Evolutionary conservation across 2,329 filamentous ascomycete species (phyloP).

Genomic region (Fusarium chaquense): DNA sequence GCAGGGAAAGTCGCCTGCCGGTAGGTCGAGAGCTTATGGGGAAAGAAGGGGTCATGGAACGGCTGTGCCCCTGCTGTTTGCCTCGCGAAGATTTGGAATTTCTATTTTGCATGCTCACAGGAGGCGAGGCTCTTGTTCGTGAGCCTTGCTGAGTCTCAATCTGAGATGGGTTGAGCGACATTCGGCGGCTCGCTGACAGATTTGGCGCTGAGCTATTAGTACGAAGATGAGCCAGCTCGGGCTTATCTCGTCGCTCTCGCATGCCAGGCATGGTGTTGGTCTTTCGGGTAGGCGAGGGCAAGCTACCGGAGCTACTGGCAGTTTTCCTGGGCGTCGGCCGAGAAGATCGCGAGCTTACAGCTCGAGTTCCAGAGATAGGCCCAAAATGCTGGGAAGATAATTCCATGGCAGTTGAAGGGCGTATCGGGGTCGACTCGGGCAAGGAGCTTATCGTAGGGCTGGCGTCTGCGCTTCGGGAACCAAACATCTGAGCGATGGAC

Average conservation of each 20-base stretch:
- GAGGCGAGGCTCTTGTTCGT: conserved; percentile 54
- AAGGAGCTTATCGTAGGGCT: conserved; percentile 16
- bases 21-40: conserved; percentile 16
- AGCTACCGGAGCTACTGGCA: conserved; percentile 11
- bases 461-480: conserved; percentile 28
- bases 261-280: conserved; percentile 1
- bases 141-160: conserved; percentile 37
- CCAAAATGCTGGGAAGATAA: conserved; percentile 1
- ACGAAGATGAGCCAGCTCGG: conserved; percentile 30
- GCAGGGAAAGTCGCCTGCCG: conserved; percentile 35
- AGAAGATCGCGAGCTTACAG: conserved; percentile 3
- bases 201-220: conserved; percentile 46
- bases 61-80: conserved; percentile 25
- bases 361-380: conserved; percentile 1
- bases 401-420: conserved; percentile 28
- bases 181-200: conserved; percentile 38
- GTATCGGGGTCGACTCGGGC: conserved; percentile 7
- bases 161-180: conserved; percentile 16
- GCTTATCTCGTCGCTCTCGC: conserved; percentile 24
- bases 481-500: conserved; percentile 36
- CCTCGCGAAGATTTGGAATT: conserved; percentile 47
- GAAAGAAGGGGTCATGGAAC: conserved; percentile 34
- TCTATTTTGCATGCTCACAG: conserved; percentile 59
- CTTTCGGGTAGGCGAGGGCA: conserved; percentile 16
- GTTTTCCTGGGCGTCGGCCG: conserved; percentile 11